A percentile compares a stretch with the other conserved stretches of the same genome.
phyloP scores from a whole-genome alignment of 177 flowering plant genomes.

The Telopea speciosissima region DNA sequence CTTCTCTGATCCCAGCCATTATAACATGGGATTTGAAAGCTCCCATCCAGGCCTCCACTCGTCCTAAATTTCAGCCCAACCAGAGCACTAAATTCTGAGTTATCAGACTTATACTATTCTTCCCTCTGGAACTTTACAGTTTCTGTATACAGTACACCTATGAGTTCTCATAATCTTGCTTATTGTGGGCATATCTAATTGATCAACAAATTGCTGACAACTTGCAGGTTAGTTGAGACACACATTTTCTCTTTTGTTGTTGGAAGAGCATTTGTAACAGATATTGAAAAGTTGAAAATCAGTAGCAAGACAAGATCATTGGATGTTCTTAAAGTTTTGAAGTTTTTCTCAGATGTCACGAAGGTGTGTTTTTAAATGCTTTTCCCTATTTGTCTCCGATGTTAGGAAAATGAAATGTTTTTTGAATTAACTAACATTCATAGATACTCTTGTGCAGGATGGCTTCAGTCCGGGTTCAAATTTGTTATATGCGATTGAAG shows the following conservation, averaged over 20 bases:
- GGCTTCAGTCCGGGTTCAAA: conserved; percentile 81
- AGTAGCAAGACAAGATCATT: conserved; percentile 82
- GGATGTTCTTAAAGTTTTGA: conserved; percentile 50
- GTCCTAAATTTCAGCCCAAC: too few relatives aligned
- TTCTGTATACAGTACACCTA: too few relatives aligned
- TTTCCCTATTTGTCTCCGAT: not conserved
- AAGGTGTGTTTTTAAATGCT: conserved; percentile 47
- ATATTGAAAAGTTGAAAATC: conserved; percentile 89
- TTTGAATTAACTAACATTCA: conserved; percentile 9
- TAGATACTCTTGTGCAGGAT: conserved; percentile 54
- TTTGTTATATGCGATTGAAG: conserved; percentile 76
- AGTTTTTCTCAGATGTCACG: conserved; percentile 70
- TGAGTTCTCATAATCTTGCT: too few relatives aligned
- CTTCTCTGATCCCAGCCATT: too few relatives aligned
- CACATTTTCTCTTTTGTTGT: conserved; percentile 98
- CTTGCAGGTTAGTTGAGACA: conserved; percentile 91
- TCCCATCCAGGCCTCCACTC: too few relatives aligned
- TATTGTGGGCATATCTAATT: not conserved
- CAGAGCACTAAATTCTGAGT: too few relatives aligned
- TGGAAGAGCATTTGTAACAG: conserved; percentile 99
- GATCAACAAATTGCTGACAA: conserved; percentile 6
- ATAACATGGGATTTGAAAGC: too few relatives aligned
- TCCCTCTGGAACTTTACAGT: too few relatives aligned
- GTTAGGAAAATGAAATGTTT: conserved; percentile 1
- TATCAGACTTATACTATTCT: too few relatives aligned